These are phyloP conservation scores for Talaromyces sp. DNA, from an alignment of 2,329 filamentous ascomycete genomes.

Conservation along the genomic window DNA sequence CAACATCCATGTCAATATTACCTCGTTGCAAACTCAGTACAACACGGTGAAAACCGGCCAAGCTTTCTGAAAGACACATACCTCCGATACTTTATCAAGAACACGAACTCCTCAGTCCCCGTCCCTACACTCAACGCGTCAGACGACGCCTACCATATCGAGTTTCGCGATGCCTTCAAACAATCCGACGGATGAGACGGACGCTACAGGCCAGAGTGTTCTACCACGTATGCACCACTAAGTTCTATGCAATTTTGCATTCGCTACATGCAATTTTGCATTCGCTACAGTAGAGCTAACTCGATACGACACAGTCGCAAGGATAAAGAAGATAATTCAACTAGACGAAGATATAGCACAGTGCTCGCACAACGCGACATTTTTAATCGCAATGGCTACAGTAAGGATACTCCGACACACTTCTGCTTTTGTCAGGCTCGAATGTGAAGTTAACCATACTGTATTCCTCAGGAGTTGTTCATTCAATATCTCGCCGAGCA, in stretches of 20 bases:
- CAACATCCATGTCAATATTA: background rate
- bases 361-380: slow-evolving; percentile 90
- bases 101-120: background rate
- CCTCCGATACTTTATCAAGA: background rate
- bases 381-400: slow-evolving; percentile 87
- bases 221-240: slow-evolving; percentile 13
- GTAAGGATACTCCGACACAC: slow-evolving; percentile 45
- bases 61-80: background rate
- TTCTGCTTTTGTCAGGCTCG: background rate
- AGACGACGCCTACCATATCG: background rate
- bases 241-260: background rate
- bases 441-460: background rate
- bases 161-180: slow-evolving; percentile 14
- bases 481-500: slow-evolving; percentile 85
- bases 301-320: slow-evolving; percentile 61
- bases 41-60: background rate
- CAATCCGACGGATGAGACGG: slow-evolving; percentile 4
- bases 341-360: slow-evolving; percentile 79
- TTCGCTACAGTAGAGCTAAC: background rate
- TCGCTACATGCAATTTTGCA: background rate
- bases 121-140: background rate
- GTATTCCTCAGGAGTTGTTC: slow-evolving; percentile 73
- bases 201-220: slow-evolving; percentile 17
- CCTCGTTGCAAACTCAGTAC: background rate
- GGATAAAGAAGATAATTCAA: slow-evolving; percentile 92